phyloP scores from a whole-genome alignment of 73 alveolate genomes.

The Stentor coeruleus region DNA sequence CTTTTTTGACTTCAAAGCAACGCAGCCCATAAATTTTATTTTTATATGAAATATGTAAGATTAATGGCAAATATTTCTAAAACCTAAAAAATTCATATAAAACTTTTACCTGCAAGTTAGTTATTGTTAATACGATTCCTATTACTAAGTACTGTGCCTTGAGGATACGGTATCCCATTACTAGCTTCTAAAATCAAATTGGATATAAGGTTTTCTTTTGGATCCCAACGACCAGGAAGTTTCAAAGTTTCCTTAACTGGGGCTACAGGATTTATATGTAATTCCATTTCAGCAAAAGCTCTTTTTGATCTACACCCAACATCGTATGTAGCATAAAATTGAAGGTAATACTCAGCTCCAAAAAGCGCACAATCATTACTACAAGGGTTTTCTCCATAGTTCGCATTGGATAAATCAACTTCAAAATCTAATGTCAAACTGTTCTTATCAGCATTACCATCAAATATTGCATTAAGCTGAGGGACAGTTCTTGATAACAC shows the following conservation, averaged over 20 bases:
- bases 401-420: not conserved
- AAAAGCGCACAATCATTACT: not conserved
- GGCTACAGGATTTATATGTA: not conserved
- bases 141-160: not conserved
- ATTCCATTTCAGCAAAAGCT: not conserved
- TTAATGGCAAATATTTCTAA: no score
- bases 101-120: no score
- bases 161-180: conserved; percentile 3
- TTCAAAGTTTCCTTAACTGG: not conserved
- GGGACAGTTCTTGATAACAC: not conserved
- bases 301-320: conserved; percentile 16
- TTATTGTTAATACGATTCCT: no score
- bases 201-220: not conserved
- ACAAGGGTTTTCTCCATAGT: not conserved
- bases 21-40: no score
- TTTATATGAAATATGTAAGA: no score
- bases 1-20: no score
- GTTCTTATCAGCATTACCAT: no score
- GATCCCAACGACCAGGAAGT: not conserved
- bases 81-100: no score
- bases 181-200: not conserved
- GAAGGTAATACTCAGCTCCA: not conserved
- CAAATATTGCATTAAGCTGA: not conserved
- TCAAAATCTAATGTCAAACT: not conserved
- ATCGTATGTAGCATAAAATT: not conserved